These are phyloP conservation scores for Pythium grandisporangium DNA, from an alignment of 352 stramenopile species.

Conservation along the genomic window DNA sequence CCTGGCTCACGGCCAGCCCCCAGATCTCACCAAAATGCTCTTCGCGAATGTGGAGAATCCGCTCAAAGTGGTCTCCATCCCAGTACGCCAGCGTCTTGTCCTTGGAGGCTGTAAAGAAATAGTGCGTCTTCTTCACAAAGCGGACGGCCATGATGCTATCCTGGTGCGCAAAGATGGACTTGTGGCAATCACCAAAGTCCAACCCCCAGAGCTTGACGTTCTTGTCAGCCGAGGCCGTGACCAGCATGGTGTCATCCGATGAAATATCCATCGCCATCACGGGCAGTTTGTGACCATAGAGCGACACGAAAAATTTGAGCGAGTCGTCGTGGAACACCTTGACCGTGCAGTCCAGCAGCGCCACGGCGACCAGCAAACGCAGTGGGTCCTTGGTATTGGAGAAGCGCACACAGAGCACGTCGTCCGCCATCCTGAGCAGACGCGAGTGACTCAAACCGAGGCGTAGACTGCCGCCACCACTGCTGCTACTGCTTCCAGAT, in stretches of 20 bases:
- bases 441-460: constrained; percentile 91
- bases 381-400: constrained; percentile 89
- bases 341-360: constrained; percentile 95
- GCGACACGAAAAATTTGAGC: constrained; percentile 98
- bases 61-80: constrained; percentile 98
- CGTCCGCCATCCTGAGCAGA: constrained; percentile 98
- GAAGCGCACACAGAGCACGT: constrained; percentile 97
- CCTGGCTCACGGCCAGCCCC: constrained; percentile 84
- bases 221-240: constrained; percentile 97
- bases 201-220: constrained; percentile 99
- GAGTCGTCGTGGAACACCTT: constrained; percentile 99
- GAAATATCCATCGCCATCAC: constrained; percentile 98
- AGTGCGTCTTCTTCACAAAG: constrained; percentile 96
- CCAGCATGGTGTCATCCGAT: constrained; percentile 95
- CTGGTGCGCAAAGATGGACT: constrained; percentile 97
- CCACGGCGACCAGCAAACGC: constrained; percentile 85
- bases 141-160: constrained; percentile 96
- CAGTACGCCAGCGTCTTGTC: constrained; percentile 97
- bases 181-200: constrained; percentile 99
- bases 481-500: too few species aligned
- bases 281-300: constrained; percentile 99
- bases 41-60: constrained; percentile 69
- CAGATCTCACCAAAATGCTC: constrained; percentile 83
- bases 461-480: constrained; percentile 56
- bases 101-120: constrained; percentile 98